Evolutionary conservation across 495 filamentous ascomycete genomes (phyloP).

Genomic region (Penicillium lividum): DNA sequence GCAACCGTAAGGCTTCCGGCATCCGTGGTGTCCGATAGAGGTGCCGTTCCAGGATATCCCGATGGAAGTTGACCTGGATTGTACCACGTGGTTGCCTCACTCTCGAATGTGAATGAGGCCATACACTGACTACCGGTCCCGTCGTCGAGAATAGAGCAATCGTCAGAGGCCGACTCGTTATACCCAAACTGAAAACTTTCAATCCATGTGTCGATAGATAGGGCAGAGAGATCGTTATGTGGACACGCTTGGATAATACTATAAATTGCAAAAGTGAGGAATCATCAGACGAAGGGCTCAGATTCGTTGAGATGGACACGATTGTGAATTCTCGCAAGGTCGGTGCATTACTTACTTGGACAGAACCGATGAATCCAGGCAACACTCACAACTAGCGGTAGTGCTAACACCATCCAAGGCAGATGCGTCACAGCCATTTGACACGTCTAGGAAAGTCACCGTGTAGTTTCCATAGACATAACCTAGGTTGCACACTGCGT

Average conservation of each 20-base stretch:
- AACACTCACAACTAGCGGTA: slow-evolving; percentile 5
- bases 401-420: not conserved
- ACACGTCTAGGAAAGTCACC: not conserved
- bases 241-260: slow-evolving; percentile 5
- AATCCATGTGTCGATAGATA: not conserved
- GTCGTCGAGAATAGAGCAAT: slow-evolving; percentile 5
- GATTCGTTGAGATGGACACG: too few relatives aligned
- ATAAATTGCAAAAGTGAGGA: not conserved
- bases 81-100: slow-evolving; percentile 2
- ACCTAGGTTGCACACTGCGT: slow-evolving; percentile 6
- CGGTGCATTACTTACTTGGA: not conserved
- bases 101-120: slow-evolving; percentile 3
- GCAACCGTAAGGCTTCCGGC: slow-evolving; percentile 6
- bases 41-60: slow-evolving; percentile 5
- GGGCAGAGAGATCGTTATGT: not conserved
- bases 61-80: slow-evolving; percentile 7
- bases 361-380: slow-evolving; percentile 5
- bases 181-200: slow-evolving; percentile 1
- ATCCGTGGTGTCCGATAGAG: slow-evolving; percentile 2
- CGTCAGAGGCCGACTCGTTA: slow-evolving; percentile 1
- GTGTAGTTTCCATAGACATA: slow-evolving; percentile 5
- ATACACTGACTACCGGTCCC: not conserved
- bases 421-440: not conserved
- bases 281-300: not conserved
- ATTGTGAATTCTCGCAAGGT: too few relatives aligned